Conservation (phyloP, 1,284 basidiomycete genomes). For the Pseudozyma tsukubaensis region DNA sequence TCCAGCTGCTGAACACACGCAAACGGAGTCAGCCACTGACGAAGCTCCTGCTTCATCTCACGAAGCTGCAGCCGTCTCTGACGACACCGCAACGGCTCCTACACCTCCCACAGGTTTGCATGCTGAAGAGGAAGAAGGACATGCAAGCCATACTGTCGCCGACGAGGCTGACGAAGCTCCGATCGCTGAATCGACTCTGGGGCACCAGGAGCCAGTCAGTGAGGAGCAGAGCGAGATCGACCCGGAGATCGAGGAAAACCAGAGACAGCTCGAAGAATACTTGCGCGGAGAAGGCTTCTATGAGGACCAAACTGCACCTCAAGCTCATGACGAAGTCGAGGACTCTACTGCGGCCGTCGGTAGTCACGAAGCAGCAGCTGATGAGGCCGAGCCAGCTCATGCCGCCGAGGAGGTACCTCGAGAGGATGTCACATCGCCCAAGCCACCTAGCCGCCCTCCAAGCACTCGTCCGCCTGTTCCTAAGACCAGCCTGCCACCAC, state of each 20-base stretch:
- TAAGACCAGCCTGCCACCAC: slow-evolving; percentile 36
- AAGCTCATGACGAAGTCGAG: slow-evolving; percentile 11
- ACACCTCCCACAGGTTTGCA: not conserved
- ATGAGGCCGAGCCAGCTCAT: not conserved
- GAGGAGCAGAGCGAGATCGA: slow-evolving; percentile 33
- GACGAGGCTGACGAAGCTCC: not conserved
- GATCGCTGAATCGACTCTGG: not conserved
- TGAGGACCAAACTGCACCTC: slow-evolving; percentile 18
- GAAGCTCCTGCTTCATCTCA: not conserved
- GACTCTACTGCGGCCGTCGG: not conserved
- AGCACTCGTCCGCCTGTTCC: slow-evolving; percentile 58
- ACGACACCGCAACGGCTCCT: slow-evolving; percentile 6
- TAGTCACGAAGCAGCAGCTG: not conserved
- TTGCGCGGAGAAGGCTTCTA: slow-evolving; percentile 49
- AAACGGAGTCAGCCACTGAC: not conserved
- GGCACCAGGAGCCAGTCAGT: not conserved
- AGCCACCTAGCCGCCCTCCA: slow-evolving; percentile 50
- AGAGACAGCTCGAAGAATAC: slow-evolving; percentile 51
- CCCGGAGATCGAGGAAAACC: slow-evolving; percentile 46
- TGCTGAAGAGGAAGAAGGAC: not conserved
- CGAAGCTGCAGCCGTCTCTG: slow-evolving; percentile 1
- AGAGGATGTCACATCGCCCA: slow-evolving; percentile 19
- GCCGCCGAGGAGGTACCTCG: slow-evolving; percentile 8
- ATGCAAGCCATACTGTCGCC: not conserved
- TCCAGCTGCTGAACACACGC: not conserved